Evolutionary conservation across 192 early-diverging fungal genomes (phyloP).

Genomic region (Funneliformis mosseae): DNA sequence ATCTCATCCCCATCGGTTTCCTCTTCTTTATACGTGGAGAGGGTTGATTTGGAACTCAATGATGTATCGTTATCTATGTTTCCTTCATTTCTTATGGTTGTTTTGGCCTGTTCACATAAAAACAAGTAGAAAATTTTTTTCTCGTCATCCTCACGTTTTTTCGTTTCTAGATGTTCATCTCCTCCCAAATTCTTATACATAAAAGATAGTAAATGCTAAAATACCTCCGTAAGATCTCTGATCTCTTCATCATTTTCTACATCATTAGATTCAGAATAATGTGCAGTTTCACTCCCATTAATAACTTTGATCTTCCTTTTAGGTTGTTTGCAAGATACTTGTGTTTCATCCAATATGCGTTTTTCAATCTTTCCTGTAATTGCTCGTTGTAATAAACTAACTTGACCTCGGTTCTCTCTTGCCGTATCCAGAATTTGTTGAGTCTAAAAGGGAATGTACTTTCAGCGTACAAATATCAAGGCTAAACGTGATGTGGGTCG

Average conservation of each 20-base stretch:
- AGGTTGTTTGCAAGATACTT: background rate
- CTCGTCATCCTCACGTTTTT: too few relatives aligned
- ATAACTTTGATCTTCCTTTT: slow-evolving; percentile 19
- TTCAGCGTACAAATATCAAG: slow-evolving; percentile 27
- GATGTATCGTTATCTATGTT: too few relatives aligned
- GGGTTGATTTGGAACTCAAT: too few relatives aligned
- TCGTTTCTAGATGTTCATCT: too few relatives aligned
- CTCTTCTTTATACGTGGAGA: too few relatives aligned
- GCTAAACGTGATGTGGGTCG: slow-evolving; percentile 2
- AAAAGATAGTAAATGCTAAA: too few relatives aligned
- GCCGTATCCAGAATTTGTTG: slow-evolving; percentile 12
- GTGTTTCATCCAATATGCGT: background rate
- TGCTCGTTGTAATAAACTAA: slow-evolving; percentile 23
- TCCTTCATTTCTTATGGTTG: too few relatives aligned
- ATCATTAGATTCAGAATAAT: slow-evolving; percentile 4
- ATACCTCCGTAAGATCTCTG: background rate
- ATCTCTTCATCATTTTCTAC: background rate
- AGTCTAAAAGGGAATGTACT: slow-evolving; percentile 26
- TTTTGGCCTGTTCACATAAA: too few relatives aligned
- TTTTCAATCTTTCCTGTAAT: slow-evolving; percentile 25
- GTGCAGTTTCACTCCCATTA: background rate
- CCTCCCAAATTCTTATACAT: too few relatives aligned
- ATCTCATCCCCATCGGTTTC: too few relatives aligned
- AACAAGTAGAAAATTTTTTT: too few relatives aligned
- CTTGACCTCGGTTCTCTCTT: slow-evolving; percentile 15